Evolutionary conservation across 2,329 filamentous ascomycete species (phyloP), one percentile per base, ranked within the genome.

Genomic region (Aureobasidium sp.): DNA sequence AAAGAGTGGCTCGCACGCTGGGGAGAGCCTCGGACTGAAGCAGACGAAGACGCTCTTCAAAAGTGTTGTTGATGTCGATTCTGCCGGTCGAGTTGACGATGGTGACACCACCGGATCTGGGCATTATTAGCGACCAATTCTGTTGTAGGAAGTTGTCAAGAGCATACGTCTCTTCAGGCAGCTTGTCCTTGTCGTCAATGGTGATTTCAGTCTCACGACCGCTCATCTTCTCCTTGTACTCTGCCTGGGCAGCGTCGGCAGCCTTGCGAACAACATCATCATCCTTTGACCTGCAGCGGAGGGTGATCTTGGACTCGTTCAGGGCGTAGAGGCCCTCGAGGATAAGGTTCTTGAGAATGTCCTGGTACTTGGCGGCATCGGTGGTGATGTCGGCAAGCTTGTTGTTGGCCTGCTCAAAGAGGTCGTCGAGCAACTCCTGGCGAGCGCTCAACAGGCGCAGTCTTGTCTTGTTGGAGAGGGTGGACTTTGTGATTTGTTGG

Each of bases 31-130:
- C 89, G 62, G 87, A 87, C 78, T 96, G 88, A 67, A 97, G 85
- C 64, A 97, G 82, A 71, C 84, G 84, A 76, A 99, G 81, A 68
- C 94, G 87, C 74, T 96, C 89, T 74, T 97, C 94, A 69, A 97
- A 89, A 61, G 94, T 97, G 81, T 99, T 97, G 84, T 97, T 92
- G 76, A 99, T 93, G 71, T 96, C 91, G 74, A 99, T 97, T 83
- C 93, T 97, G 74, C 94, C 94, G 67, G 82, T 82, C 68, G 89
- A 87, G 67, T 92, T 91, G 61, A 96, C 78, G 67, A 99, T 86
- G 63, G 84, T 75, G 63, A 96, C 82, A 70, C 94, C 94, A 64
- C 94, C 94, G 64, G 91, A 83, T 71, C 94, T 97, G 68, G 65
- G 59, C 57, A 64, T 51, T 39, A 27, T 32, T 29, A 48, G 55